phyloP scores from a whole-genome alignment of 2,329 filamentous ascomycete species.

The Fusarium sp. region DNA sequence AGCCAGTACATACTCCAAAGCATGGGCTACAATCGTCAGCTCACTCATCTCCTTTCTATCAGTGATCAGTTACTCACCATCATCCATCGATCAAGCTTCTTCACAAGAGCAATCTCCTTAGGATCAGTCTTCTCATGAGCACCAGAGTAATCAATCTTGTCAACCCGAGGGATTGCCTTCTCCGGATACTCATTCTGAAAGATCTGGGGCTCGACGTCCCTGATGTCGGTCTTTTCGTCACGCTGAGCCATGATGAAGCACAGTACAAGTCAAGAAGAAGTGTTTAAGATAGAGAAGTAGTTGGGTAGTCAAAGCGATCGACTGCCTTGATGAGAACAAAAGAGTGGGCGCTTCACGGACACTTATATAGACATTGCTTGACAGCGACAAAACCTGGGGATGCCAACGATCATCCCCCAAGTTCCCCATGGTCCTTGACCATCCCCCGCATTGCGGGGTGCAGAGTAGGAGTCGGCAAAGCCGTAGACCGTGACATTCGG shows the following conservation, averaged over 20 bases:
- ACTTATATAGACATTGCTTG: slow-evolving; percentile 22
- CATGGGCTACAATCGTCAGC: slow-evolving; percentile 42
- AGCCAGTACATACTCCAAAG: slow-evolving; percentile 56
- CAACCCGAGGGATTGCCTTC: slow-evolving; percentile 29
- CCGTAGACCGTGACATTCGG: neutral
- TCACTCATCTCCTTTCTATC: neutral
- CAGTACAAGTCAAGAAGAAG: neutral
- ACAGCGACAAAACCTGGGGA: neutral
- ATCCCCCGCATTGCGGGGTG: slow-evolving; percentile 31
- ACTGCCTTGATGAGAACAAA: slow-evolving; percentile 25
- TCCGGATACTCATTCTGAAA: slow-evolving; percentile 36
- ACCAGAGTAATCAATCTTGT: slow-evolving; percentile 41
- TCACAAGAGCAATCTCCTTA: slow-evolving; percentile 42
- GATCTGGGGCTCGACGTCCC: slow-evolving; percentile 30
- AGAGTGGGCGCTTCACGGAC: neutral
- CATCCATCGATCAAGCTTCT: slow-evolving; percentile 42
- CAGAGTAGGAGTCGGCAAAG: slow-evolving; percentile 6
- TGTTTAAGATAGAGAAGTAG: neutral
- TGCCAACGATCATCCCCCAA: neutral
- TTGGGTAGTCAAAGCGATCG: slow-evolving; percentile 19
- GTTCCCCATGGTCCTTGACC: neutral
- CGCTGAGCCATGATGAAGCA: slow-evolving; percentile 15
- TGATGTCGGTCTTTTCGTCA: slow-evolving; percentile 20
- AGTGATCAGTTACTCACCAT: slow-evolving; percentile 24
- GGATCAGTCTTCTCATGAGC: slow-evolving; percentile 44